Evolutionary conservation across 2,329 filamentous ascomycete genomes (phyloP).

Genomic region (Colletotrichum sp.): DNA sequence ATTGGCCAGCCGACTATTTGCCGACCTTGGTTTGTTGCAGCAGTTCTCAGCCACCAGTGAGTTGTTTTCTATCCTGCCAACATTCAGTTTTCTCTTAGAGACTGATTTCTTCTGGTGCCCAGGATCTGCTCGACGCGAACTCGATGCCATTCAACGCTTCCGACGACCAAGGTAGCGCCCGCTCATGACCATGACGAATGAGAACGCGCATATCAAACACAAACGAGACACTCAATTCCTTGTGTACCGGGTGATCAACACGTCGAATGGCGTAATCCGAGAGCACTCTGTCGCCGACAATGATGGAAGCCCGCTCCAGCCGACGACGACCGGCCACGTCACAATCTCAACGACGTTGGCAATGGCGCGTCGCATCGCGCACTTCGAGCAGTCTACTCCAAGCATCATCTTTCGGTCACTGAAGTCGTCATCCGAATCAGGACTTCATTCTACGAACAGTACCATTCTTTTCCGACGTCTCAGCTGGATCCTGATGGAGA

Average conservation of each 20-base stretch:
- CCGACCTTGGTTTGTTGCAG: neutral
- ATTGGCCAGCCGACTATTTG: neutral
- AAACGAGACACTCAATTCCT: neutral
- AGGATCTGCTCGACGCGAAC: neutral
- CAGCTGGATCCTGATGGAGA: neutral
- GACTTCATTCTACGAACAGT: neutral
- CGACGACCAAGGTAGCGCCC: neutral
- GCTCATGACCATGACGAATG: neutral
- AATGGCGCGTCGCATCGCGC: neutral
- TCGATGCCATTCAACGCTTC: neutral
- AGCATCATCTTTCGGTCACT: neutral
- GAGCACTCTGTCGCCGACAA: accelerated
- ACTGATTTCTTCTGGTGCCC: neutral
- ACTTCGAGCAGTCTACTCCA: neutral
- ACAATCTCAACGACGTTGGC: neutral
- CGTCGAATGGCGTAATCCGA: neutral
- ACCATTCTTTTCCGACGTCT: neutral
- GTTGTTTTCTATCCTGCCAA: neutral
- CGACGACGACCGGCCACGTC: neutral
- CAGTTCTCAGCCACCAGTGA: neutral
- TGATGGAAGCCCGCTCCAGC: neutral
- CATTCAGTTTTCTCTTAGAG: neutral
- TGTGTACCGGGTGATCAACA: neutral
- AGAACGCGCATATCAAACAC: neutral
- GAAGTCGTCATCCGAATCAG: neutral